phyloP scores from a whole-genome alignment of 495 filamentous ascomycete species.

The Neohortaea acidophila region DNA sequence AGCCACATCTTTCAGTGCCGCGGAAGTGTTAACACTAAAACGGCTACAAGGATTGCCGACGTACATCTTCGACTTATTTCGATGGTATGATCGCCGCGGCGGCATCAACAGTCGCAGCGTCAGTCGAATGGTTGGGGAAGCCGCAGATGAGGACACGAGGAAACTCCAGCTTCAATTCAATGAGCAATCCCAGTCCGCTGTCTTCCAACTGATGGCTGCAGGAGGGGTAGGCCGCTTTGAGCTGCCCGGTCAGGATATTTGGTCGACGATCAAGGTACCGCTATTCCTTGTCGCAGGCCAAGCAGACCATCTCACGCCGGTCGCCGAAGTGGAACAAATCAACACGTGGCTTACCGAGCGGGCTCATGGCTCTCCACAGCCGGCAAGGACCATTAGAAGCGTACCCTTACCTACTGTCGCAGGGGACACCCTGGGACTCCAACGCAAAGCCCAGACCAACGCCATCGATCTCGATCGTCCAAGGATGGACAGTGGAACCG shows the following conservation, averaged over 20 bases:
- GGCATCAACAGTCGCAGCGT: slow-evolving; percentile 67
- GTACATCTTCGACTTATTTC: slow-evolving; percentile 60
- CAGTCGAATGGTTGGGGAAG: slow-evolving; percentile 56
- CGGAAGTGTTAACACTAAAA: slow-evolving; percentile 36
- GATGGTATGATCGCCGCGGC: slow-evolving; percentile 67
- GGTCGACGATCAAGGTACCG: slow-evolving; percentile 57
- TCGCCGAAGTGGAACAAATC: slow-evolving; percentile 57
- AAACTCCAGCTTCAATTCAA: slow-evolving; percentile 73
- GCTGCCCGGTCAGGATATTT: slow-evolving; percentile 52
- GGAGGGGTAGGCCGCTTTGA: slow-evolving; percentile 53
- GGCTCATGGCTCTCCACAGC: slow-evolving; percentile 11
- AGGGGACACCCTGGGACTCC: neutral
- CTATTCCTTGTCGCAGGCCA: slow-evolving; percentile 67
- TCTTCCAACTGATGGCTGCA: slow-evolving; percentile 66
- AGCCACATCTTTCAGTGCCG: slow-evolving; percentile 42
- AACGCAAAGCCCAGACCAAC: neutral
- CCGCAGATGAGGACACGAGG: slow-evolving; percentile 59
- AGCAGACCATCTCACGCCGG: slow-evolving; percentile 56
- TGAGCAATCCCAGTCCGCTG: slow-evolving; percentile 59
- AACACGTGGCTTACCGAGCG: slow-evolving; percentile 37
- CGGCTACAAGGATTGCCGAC: slow-evolving; percentile 50
- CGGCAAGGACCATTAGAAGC: neutral
- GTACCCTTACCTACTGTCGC: too few species aligned
- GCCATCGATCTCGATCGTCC: neutral
- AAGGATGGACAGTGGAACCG: neutral